These are phyloP conservation scores for Obelidium mucronatum DNA, from an alignment of 192 early-diverging fungal species.

Conservation along the genomic window DNA sequence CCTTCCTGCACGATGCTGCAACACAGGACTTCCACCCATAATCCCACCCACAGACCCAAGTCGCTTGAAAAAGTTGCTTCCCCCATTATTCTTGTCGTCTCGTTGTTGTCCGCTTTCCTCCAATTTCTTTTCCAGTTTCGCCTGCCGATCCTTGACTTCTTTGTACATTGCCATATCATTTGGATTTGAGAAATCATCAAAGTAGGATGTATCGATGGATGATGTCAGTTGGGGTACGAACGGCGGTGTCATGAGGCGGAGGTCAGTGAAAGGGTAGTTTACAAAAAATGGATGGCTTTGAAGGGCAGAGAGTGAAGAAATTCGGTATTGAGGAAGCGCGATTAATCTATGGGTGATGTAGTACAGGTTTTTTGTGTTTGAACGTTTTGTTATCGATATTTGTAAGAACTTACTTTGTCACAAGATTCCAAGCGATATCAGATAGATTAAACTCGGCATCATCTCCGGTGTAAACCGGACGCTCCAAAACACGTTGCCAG, in stretches of 20 bases:
- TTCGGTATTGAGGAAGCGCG: conserved; percentile 27
- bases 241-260: conserved; percentile 45
- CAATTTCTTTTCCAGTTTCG: conserved; percentile 28
- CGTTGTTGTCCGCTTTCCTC: conserved; percentile 26
- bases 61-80: background rate
- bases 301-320: conserved; percentile 25
- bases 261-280: conserved; percentile 30
- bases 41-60: conserved; percentile 2
- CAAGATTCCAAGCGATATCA: conserved; percentile 80
- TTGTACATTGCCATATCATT: conserved; percentile 64
- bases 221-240: conserved; percentile 51
- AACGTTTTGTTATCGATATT: background rate
- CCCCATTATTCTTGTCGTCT: background rate
- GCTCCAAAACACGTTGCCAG: conserved; percentile 67
- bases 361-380: background rate
- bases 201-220: conserved; percentile 59
- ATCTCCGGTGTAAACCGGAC: conserved; percentile 78
- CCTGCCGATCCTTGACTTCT: conserved; percentile 55
- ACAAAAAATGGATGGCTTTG: conserved; percentile 54
- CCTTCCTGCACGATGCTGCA: background rate
- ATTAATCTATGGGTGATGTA: conserved; percentile 33
- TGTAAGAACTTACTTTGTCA: conserved; percentile 52
- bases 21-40: background rate
- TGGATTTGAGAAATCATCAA: conserved; percentile 62
- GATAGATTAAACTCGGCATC: conserved; percentile 82